Evolutionary conservation across 495 filamentous ascomycete species (phyloP).

Genomic region (Lepidopterella palustris): DNA sequence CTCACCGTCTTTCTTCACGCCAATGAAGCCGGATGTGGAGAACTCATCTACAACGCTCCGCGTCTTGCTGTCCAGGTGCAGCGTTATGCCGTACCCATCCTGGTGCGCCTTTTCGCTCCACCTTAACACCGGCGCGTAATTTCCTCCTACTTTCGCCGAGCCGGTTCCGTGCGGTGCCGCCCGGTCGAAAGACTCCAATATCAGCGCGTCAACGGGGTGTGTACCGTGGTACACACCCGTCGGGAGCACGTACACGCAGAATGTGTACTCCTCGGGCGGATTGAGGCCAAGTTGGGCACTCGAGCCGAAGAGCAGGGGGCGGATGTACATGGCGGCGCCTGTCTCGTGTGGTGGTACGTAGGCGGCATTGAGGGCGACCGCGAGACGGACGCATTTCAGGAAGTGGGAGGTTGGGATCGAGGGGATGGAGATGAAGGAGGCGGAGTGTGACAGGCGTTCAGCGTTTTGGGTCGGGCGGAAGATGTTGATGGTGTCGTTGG

Average conservation of each 20-base stretch:
- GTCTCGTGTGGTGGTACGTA: slow-evolving; percentile 80
- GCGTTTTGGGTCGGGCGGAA: slow-evolving; percentile 82
- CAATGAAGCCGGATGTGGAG: slow-evolving; percentile 79
- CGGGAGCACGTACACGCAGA: slow-evolving; percentile 76
- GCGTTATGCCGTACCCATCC: slow-evolving; percentile 75
- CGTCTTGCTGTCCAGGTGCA: slow-evolving; percentile 77
- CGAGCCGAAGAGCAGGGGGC: slow-evolving; percentile 78
- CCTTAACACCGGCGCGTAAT: slow-evolving; percentile 75
- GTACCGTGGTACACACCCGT: slow-evolving; percentile 86
- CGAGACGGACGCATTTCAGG: slow-evolving; percentile 63
- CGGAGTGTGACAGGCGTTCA: slow-evolving; percentile 68
- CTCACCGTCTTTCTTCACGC: slow-evolving; percentile 53
- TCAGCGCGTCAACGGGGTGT: slow-evolving; percentile 69
- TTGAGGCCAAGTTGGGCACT: slow-evolving; percentile 72
- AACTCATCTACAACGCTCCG: slow-evolving; percentile 84
- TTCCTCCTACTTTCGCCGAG: slow-evolving; percentile 68
- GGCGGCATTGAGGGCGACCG: slow-evolving; percentile 77
- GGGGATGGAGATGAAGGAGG: slow-evolving; percentile 72
- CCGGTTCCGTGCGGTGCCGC: slow-evolving; percentile 69
- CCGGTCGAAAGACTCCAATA: slow-evolving; percentile 72
- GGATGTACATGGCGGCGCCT: slow-evolving; percentile 81
- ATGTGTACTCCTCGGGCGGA: slow-evolving; percentile 83
- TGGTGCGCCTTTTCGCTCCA: slow-evolving; percentile 68
- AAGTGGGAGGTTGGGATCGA: slow-evolving; percentile 67
- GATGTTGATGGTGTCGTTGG: slow-evolving; percentile 57